phyloP scores from a whole-genome alignment of 2,329 filamentous ascomycete genomes.

The Aspergillus spinulosporus region DNA sequence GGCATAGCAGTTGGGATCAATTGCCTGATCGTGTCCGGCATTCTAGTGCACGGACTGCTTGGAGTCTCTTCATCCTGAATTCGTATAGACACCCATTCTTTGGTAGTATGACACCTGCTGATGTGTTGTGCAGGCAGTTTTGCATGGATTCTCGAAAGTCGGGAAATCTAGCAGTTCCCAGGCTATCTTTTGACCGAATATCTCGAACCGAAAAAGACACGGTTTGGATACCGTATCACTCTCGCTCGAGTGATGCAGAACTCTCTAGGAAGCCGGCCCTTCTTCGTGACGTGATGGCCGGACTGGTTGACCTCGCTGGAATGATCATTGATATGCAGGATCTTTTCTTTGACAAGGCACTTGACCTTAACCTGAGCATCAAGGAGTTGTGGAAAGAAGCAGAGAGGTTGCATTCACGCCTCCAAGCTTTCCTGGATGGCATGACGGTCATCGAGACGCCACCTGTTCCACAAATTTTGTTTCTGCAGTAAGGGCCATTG shows the following conservation, averaged over 20 bases:
- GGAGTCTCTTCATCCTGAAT: constrained; percentile 35
- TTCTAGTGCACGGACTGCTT: constrained; percentile 30
- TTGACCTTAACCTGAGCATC: constrained; percentile 13
- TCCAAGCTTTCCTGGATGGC: constrained; percentile 26
- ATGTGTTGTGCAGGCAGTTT: constrained; percentile 26
- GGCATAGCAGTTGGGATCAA: constrained; percentile 12
- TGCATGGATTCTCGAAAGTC: constrained; percentile 28
- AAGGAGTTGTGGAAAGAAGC: constrained; percentile 23
- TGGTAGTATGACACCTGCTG: constrained; percentile 10
- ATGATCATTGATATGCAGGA: constrained; percentile 28
- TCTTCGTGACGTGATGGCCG: constrained; percentile 28
- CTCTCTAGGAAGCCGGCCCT: constrained; percentile 28
- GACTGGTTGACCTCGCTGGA: constrained; percentile 25
- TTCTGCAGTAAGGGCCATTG: constrained; percentile 30
- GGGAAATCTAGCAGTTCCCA: constrained; percentile 24
- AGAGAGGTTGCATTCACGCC: constrained; percentile 20
- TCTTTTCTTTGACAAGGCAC: constrained; percentile 27
- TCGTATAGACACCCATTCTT: constrained; percentile 20
- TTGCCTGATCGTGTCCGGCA: constrained; percentile 23
- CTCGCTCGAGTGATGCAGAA: constrained; percentile 31
- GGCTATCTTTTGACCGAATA: constrained; percentile 15
- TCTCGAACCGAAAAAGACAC: constrained; percentile 20
- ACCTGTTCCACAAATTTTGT: constrained; percentile 29
- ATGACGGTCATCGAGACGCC: constrained; percentile 19
- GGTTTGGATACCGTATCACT: constrained; percentile 38